Percentiles rank a stretch among this genome's conserved stretches.
Evolutionary conservation across 306 rosid species (phyloP).

Genomic region (Dalbergia oliveri): DNA sequence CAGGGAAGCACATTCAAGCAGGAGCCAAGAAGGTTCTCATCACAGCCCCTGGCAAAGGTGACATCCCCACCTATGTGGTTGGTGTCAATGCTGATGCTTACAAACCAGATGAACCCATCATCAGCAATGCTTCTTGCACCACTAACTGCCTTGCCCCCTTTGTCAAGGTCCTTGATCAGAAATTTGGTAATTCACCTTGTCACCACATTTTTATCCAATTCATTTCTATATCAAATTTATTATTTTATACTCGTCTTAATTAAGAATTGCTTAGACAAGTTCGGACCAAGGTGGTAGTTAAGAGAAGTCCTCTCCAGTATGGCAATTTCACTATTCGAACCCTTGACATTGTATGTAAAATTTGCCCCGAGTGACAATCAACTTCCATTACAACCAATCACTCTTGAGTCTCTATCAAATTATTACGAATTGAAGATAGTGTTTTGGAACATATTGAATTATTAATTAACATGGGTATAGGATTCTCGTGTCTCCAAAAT

Average conservation of each 20-base stretch:
- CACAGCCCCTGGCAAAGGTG: slow-evolving; percentile 99
- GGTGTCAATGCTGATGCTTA: slow-evolving; percentile 91
- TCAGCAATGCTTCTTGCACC: slow-evolving; percentile 99
- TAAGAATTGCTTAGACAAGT: too few relatives aligned
- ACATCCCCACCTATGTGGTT: slow-evolving; percentile 94
- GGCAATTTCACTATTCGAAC: too few relatives aligned
- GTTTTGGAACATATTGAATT: background rate
- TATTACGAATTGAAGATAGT: background rate
- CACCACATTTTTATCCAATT: background rate
- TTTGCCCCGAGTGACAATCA: too few relatives aligned
- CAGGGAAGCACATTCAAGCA: slow-evolving; percentile 91
- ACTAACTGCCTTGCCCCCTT: slow-evolving; percentile 99
- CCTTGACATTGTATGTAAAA: too few relatives aligned
- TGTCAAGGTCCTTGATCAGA: slow-evolving; percentile 96
- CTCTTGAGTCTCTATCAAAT: background rate
- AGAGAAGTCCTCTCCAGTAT: too few relatives aligned
- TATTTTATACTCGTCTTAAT: too few relatives aligned
- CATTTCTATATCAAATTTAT: background rate
- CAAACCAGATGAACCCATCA: slow-evolving; percentile 74
- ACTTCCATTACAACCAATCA: background rate
- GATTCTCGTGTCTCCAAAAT: background rate
- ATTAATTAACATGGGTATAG: background rate
- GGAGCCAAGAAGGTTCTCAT: slow-evolving; percentile 98
- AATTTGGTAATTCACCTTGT: slow-evolving; percentile 65
- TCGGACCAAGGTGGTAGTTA: too few relatives aligned